Evolutionary conservation across 78 protist genomes (phyloP).

Genomic region (Dictyostelium capitatum): DNA sequence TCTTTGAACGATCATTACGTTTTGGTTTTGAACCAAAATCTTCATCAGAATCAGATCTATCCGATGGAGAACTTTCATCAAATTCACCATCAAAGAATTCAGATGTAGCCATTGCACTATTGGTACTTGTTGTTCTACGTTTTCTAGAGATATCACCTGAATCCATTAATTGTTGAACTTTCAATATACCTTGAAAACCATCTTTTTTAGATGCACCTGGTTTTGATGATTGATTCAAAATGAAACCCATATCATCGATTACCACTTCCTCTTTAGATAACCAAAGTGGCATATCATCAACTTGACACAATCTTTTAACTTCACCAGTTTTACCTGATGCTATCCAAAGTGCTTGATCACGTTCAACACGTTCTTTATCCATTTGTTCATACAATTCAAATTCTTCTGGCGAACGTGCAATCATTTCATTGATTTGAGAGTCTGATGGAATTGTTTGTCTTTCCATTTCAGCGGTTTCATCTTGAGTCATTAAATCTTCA

Average conservation of each 20-base stretch:
- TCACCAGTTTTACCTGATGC: constrained; percentile 46
- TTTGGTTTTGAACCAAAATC: constrained; percentile 7
- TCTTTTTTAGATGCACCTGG: not conserved
- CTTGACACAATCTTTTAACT: constrained; percentile 30
- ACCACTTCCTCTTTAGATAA: constrained; percentile 43
- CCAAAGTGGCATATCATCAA: constrained; percentile 72
- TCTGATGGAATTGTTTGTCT: constrained; percentile 57
- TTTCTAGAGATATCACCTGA: constrained; percentile 41
- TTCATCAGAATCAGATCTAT: not conserved
- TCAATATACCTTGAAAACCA: not conserved
- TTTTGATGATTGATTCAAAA: not conserved
- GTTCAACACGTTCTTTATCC: constrained; percentile 61
- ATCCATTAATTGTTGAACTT: constrained; percentile 21
- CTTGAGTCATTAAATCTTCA: constrained; percentile 74
- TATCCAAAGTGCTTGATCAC: constrained; percentile 37
- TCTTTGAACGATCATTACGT: not conserved
- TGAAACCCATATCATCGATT: constrained; percentile 63
- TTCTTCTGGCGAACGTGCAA: constrained; percentile 81
- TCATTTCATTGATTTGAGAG: constrained; percentile 77
- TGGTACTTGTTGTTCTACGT: constrained; percentile 1
- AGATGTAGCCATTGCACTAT: not conserved
- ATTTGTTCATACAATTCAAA: constrained; percentile 75
- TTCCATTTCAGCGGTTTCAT: constrained; percentile 81
- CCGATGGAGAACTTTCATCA: not conserved
- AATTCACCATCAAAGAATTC: constrained; percentile 32